phyloP scores from a whole-genome alignment of 2,329 filamentous ascomycete genomes.

The Xylariaceae sp. region DNA sequence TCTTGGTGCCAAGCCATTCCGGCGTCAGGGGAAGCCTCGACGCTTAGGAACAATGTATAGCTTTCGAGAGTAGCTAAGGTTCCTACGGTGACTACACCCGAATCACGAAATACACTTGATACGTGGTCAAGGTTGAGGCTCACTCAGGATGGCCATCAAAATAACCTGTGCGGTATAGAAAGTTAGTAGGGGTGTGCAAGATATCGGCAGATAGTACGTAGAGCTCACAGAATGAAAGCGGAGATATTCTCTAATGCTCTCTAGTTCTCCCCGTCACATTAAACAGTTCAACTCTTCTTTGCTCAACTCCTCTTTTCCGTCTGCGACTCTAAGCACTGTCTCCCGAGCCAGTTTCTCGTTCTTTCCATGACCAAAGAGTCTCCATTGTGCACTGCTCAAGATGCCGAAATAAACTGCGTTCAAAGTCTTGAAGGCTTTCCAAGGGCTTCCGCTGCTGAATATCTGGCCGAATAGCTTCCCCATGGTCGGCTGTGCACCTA shows the following conservation, averaged over 20 bases:
- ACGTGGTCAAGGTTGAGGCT: too few species aligned
- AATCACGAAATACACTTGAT: too few species aligned
- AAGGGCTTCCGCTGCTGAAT: constrained; percentile 32
- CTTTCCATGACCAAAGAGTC: constrained; percentile 38
- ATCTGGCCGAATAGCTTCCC: constrained; percentile 31
- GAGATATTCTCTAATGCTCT: neutral
- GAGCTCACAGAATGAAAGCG: neutral
- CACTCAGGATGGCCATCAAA: too few species aligned
- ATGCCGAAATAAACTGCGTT: constrained; percentile 41
- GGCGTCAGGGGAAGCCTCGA: too few species aligned
- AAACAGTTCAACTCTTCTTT: constrained; percentile 28
- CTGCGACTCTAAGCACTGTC: constrained; percentile 37
- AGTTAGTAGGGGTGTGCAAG: too few species aligned
- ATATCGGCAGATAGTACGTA: too few species aligned
- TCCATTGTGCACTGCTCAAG: constrained; percentile 40
- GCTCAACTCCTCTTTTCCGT: constrained; percentile 29
- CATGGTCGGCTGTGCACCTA: constrained; percentile 39
- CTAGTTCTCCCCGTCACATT: neutral
- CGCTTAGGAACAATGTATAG: too few species aligned
- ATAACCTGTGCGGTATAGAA: too few species aligned
- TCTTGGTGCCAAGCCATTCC: too few species aligned
- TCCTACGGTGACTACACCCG: too few species aligned
- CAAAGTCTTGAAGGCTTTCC: constrained; percentile 33
- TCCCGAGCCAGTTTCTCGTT: constrained; percentile 36
- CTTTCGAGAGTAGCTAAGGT: too few species aligned